Evolutionary conservation across 73 alveolate genomes (phyloP).

Genomic region (Uronychia binucleata): DNA sequence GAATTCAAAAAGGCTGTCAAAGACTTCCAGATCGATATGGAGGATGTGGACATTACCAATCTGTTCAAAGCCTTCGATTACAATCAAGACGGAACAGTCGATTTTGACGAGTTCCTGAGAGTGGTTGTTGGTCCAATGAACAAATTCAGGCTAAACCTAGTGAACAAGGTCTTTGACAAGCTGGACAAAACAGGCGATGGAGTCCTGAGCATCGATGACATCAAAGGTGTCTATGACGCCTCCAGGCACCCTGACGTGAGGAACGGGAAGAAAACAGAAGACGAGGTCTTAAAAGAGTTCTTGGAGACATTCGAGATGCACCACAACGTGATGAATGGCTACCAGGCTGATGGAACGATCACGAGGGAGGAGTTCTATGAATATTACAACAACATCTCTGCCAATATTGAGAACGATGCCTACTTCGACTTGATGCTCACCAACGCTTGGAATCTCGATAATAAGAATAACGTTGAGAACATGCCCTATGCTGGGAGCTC

Average conservation of each 20-base stretch:
- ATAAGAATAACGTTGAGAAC: slow-evolving; percentile 49
- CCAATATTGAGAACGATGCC: slow-evolving; percentile 75
- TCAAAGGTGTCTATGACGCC: slow-evolving; percentile 64
- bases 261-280: slow-evolving; percentile 76
- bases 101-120: slow-evolving; percentile 78
- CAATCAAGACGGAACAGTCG: slow-evolving; percentile 78
- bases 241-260: slow-evolving; percentile 83
- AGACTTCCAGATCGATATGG: slow-evolving; percentile 80
- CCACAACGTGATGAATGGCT: slow-evolving; percentile 65
- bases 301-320: slow-evolving; percentile 80
- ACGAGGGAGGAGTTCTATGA: slow-evolving; percentile 77
- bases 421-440: slow-evolving; percentile 81
- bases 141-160: slow-evolving; percentile 73
- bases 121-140: slow-evolving; percentile 87
- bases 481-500: slow-evolving; percentile 65
- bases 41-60: slow-evolving; percentile 61
- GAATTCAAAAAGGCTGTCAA: slow-evolving; percentile 84
- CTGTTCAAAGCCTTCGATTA: slow-evolving; percentile 79
- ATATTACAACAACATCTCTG: slow-evolving; percentile 70
- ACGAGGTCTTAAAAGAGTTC: slow-evolving; percentile 79
- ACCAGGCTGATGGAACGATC: slow-evolving; percentile 65
- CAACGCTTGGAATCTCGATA: slow-evolving; percentile 76
- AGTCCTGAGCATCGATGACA: slow-evolving; percentile 68
- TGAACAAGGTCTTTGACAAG: slow-evolving; percentile 78
- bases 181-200: slow-evolving; percentile 87